A percentile compares a stretch with the other conserved stretches of the same genome.
These are phyloP conservation scores for Leishmania tarentolae DNA, from an alignment of 208 protist species.

Conservation along the genomic window DNA sequence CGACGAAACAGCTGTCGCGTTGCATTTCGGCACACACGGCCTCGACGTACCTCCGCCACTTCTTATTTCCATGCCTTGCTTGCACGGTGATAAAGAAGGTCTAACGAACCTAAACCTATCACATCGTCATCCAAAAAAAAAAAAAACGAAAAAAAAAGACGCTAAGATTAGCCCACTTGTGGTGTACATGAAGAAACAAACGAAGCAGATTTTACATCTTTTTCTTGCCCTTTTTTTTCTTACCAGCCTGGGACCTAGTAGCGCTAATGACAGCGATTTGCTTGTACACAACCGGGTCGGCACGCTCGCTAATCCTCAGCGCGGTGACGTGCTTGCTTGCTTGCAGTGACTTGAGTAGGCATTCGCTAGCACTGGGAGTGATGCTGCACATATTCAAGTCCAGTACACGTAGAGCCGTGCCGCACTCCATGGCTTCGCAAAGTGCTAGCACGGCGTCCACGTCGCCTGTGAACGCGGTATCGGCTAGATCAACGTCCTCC, in stretches of 20 bases:
- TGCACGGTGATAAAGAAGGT: neutral
- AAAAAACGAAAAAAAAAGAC: conserved; percentile 11
- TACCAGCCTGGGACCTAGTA: conserved; percentile 42
- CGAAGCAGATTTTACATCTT: conserved; percentile 2
- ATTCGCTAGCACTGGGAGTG: conserved; percentile 37
- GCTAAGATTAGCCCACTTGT: conserved; percentile 1
- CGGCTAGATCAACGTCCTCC: conserved; percentile 75
- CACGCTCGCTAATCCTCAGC: conserved; percentile 67
- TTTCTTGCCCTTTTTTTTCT: conserved; percentile 43
- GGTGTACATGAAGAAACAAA: conserved; percentile 13
- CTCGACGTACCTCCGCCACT: neutral
- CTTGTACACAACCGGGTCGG: conserved; percentile 63
- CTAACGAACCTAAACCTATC: neutral
- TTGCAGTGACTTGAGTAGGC: conserved; percentile 54
- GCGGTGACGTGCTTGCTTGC: conserved; percentile 55
- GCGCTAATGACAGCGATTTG: conserved; percentile 58
- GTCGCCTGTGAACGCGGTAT: conserved; percentile 71
- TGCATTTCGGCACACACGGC: neutral
- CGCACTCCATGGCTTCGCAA: conserved; percentile 77
- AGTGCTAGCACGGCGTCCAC: conserved; percentile 64
- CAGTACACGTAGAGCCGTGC: conserved; percentile 47
- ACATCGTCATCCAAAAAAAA: conserved; percentile 3
- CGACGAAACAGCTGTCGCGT: neutral
- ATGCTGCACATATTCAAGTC: conserved; percentile 86
- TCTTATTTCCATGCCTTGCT: neutral